Conservation (phyloP, 495 filamentous ascomycete species). For the Aspergillus taichungensis region DNA sequence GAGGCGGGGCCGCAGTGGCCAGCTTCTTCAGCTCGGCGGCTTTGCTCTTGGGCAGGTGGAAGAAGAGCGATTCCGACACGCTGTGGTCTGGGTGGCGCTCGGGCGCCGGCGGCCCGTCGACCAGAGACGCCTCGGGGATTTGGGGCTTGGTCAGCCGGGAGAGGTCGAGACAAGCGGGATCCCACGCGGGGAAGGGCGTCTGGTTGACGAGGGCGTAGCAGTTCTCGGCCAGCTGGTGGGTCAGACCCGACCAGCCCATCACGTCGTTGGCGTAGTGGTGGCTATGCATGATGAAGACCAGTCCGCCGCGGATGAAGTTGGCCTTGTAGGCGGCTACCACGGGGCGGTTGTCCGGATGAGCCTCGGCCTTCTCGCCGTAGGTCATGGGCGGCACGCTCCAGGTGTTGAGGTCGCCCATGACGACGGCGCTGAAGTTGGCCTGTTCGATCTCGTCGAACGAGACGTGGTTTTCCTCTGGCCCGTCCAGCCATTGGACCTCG, state of each 20-base stretch:
- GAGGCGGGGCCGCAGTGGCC: not conserved
- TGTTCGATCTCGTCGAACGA: constrained; percentile 10
- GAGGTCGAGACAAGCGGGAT: constrained; percentile 21
- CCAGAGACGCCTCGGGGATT: constrained; percentile 3
- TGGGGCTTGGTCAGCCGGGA: constrained; percentile 19
- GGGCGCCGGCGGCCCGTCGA: constrained; percentile 20
- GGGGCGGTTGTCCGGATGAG: constrained; percentile 23
- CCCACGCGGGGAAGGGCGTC: constrained; percentile 25
- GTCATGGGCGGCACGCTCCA: constrained; percentile 28
- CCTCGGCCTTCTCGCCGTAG: constrained; percentile 33
- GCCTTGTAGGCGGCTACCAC: constrained; percentile 30
- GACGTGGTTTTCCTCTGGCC: constrained; percentile 16
- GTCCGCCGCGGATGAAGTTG: constrained; percentile 34
- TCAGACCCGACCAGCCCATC: constrained; percentile 30
- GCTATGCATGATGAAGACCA: constrained; percentile 34
- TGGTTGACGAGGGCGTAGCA: constrained; percentile 24
- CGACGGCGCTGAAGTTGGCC: constrained; percentile 5
- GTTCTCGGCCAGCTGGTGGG: constrained; percentile 36
- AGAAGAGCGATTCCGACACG: constrained; percentile 15
- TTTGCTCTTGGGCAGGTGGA: constrained; percentile 32
- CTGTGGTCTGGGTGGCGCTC: constrained; percentile 22
- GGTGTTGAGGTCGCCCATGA: constrained; percentile 18
- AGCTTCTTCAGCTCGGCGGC: constrained; percentile 26
- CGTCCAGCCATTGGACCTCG: constrained; percentile 32
- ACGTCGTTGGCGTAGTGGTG: constrained; percentile 39